Evolutionary conservation across 805 yeast species (phyloP), one percentile per base, ranked within the genome.

Genomic region (Sporopachydermia lactativora): DNA sequence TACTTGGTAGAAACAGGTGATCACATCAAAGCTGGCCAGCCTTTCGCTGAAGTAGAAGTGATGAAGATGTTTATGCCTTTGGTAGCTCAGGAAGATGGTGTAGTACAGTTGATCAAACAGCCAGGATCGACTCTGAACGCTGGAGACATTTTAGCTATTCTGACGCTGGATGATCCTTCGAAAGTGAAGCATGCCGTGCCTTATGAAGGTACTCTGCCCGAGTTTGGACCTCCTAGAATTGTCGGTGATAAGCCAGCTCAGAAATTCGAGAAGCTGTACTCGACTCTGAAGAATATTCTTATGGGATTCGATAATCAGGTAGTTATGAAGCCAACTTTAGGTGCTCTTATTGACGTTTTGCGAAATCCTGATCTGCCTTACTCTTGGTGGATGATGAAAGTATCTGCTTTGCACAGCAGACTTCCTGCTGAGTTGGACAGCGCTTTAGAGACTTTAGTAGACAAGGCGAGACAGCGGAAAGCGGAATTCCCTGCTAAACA

Each of bases 11-110:
- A 94, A 57, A 81, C 79, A 52, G 98, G 98, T 50, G 98, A 89
- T 48, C 97, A 89, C 55, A 73, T 92, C 52, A 64, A 62, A 40
- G 77, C 92, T 45, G 97, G 97, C 45, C 94, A 89, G 64, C 78
- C 96, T 37, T 94, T 75, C 55, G 98, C 98, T 35, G 98, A 92
- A 66, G 96, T 92, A 43, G 99, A 92, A 66, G 98, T 92, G 50
- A 92, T 92, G 99, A 92, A 92, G 64, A 92, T 92, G 98, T 86
- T 88, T 63, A 92, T 92, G 96, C 96, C 98, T 39, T 71, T 92
- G 53, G 66, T 88, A 54, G 89, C 96, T 15, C 84, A 78, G 60
- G 98, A 89, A 60, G 81, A 82, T 53, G 99, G 99, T 71, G 68
- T 73, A 43, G 83, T 88, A 41, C 96, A 89, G 65, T 66, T 86